These are phyloP conservation scores for Lachancea sp. DNA, from an alignment of 805 yeast species.

Conservation along the genomic window DNA sequence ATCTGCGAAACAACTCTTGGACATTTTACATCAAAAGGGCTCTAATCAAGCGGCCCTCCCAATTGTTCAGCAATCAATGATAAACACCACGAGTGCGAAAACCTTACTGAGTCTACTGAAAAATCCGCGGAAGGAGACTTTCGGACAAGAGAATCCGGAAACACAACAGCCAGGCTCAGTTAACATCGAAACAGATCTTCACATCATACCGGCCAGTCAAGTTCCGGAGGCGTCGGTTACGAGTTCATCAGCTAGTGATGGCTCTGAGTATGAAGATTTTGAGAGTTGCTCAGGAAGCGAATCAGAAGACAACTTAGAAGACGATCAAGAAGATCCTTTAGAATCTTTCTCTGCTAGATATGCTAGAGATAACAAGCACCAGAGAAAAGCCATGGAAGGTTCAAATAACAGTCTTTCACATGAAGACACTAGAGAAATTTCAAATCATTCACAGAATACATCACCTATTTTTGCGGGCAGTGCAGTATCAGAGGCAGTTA, in stretches of 20 bases:
- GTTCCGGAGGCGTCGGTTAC: background rate
- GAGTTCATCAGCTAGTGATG: background rate
- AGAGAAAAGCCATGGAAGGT: background rate
- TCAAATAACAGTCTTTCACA: background rate
- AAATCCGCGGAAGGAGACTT: slow-evolving; percentile 6
- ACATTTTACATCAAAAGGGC: slow-evolving; percentile 6
- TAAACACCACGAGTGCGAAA: slow-evolving; percentile 11
- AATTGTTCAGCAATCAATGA: background rate
- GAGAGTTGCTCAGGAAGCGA: slow-evolving; percentile 25
- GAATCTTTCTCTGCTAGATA: slow-evolving; percentile 6
- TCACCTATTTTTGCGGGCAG: background rate
- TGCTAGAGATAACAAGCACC: slow-evolving; percentile 1
- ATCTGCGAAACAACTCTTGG: slow-evolving; percentile 10
- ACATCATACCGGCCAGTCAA: background rate
- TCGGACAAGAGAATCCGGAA: background rate
- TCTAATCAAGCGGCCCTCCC: background rate
- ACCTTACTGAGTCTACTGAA: slow-evolving; percentile 16
- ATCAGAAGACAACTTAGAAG: slow-evolving; percentile 14
- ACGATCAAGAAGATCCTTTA: slow-evolving; percentile 17
- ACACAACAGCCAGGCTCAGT: no score
- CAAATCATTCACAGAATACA: background rate
- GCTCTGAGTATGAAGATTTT: slow-evolving; percentile 22
- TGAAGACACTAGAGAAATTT: background rate
- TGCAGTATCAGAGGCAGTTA: no score
- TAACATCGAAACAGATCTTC: no score